Evolutionary conservation across 1,284 basidiomycete species (phyloP).

Genomic region (Sporisorium exsertum): DNA sequence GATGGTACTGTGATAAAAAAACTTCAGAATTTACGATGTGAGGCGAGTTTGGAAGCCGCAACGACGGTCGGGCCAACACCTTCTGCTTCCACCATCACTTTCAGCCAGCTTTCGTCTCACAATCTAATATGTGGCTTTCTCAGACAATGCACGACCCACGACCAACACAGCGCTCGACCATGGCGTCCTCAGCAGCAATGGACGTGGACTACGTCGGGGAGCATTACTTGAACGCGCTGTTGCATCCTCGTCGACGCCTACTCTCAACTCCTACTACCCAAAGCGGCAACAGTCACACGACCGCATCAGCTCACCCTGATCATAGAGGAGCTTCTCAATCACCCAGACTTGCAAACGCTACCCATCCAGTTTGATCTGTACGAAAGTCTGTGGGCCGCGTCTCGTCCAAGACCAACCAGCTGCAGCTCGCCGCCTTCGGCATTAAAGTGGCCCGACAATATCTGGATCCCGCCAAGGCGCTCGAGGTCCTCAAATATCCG

Average conservation of each 20-base stretch:
- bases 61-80: slow-evolving; percentile 45
- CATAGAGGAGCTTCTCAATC: slow-evolving; percentile 85
- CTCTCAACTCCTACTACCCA: slow-evolving; percentile 57
- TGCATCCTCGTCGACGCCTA: slow-evolving; percentile 47
- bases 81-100: not conserved
- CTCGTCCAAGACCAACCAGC: slow-evolving; percentile 84
- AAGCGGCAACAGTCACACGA: slow-evolving; percentile 52
- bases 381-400: slow-evolving; percentile 83
- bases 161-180: slow-evolving; percentile 2
- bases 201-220: slow-evolving; percentile 49
- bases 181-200: slow-evolving; percentile 44
- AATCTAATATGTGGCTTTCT: not conserved
- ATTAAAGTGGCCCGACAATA: slow-evolving; percentile 80
- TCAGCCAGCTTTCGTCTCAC: not conserved
- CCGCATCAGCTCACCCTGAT: slow-evolving; percentile 88
- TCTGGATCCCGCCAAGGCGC: slow-evolving; percentile 54
- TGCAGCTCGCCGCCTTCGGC: slow-evolving; percentile 89
- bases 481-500: slow-evolving; percentile 55
- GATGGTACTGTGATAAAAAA: too few relatives aligned
- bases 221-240: slow-evolving; percentile 53
- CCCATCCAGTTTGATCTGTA: slow-evolving; percentile 79
- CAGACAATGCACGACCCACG: not conserved
- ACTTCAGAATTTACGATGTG: too few relatives aligned
- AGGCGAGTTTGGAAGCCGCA: slow-evolving; percentile 13
- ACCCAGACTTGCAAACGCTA: slow-evolving; percentile 74